A percentile compares a stretch with the other conserved stretches of the same genome.
phyloP scores from a whole-genome alignment of 495 filamentous ascomycete genomes.

The Neurospora sp. region DNA sequence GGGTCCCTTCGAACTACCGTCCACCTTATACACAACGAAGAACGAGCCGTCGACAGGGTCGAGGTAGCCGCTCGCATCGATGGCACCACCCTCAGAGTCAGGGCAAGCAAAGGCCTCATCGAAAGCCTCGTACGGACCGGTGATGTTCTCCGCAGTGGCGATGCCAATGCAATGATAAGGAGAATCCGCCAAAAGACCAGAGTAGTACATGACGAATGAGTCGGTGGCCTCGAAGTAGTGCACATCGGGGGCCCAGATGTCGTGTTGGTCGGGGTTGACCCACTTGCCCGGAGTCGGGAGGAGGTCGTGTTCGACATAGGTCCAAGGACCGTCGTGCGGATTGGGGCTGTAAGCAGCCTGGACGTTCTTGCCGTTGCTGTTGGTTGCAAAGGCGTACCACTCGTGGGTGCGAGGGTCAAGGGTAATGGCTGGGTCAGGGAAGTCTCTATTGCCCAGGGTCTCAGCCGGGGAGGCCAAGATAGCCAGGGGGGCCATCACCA shows the following conservation, averaged over 20 bases:
- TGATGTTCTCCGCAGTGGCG: slow-evolving; percentile 31
- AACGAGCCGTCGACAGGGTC: slow-evolving; percentile 37
- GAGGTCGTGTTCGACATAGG: slow-evolving; percentile 14
- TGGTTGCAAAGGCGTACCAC: slow-evolving; percentile 28
- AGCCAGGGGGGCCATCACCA: neutral
- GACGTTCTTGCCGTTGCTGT: slow-evolving; percentile 16
- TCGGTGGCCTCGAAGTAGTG: slow-evolving; percentile 24
- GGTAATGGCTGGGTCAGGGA: slow-evolving; percentile 25
- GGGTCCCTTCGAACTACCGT: slow-evolving; percentile 47
- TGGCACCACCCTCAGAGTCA: slow-evolving; percentile 41
- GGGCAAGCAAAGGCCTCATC: slow-evolving; percentile 39
- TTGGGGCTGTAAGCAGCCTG: slow-evolving; percentile 17
- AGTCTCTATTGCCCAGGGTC: slow-evolving; percentile 13
- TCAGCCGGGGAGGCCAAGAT: neutral
- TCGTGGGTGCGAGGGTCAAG: slow-evolving; percentile 13
- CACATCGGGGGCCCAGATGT: slow-evolving; percentile 42
- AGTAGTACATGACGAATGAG: slow-evolving; percentile 49
- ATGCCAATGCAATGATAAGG: slow-evolving; percentile 43
- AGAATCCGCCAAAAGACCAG: slow-evolving; percentile 26
- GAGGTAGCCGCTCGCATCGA: slow-evolving; percentile 44
- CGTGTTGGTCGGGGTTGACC: slow-evolving; percentile 14
- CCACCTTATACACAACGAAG: slow-evolving; percentile 52
- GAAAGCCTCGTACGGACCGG: slow-evolving; percentile 41
- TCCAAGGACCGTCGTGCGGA: slow-evolving; percentile 13
- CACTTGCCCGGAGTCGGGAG: slow-evolving; percentile 18